Conservation (phyloP, 176 grass and related monocot species). For the Eleusine indica region DNA sequence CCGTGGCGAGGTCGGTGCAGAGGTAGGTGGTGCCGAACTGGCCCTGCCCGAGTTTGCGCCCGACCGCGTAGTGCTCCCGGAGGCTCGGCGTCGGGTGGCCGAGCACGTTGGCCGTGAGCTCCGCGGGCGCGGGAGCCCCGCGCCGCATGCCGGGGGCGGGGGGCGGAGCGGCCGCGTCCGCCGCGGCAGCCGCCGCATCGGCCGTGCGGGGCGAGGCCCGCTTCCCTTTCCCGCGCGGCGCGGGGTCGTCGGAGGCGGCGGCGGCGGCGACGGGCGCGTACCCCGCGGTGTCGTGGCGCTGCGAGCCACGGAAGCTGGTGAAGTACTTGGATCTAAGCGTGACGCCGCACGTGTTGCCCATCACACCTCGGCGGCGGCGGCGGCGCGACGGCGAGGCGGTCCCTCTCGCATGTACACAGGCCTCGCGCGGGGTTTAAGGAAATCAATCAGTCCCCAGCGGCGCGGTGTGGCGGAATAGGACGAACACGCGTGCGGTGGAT, state of each 20-base stretch:
- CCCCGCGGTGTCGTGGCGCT: constrained; percentile 44
- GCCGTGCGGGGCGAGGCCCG: constrained; percentile 17
- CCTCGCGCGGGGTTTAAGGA: not conserved
- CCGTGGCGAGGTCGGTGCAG: constrained; percentile 80
- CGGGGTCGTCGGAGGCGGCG: constrained; percentile 12
- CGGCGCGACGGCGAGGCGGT: constrained; percentile 16
- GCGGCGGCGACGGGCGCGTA: constrained; percentile 36
- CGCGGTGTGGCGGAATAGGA: not conserved
- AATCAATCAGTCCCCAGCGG: not conserved
- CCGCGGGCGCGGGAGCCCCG: constrained; percentile 48
- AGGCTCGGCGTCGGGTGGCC: constrained; percentile 77
- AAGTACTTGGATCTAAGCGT: constrained; percentile 68
- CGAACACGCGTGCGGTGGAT: not conserved
- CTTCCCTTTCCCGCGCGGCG: constrained; percentile 36
- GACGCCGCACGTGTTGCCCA: constrained; percentile 68
- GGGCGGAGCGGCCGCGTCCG: constrained; percentile 25
- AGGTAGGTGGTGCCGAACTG: constrained; percentile 96
- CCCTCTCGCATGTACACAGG: constrained; percentile 36
- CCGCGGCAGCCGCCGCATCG: not conserved
- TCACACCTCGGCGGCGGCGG: constrained; percentile 29
- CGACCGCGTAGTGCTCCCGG: constrained; percentile 75
- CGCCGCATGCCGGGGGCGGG: constrained; percentile 49
- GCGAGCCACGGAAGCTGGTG: constrained; percentile 60
- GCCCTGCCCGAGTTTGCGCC: constrained; percentile 88
- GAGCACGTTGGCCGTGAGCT: constrained; percentile 68